Conservation (phyloP, 192 early-diverging fungal species). For the Linnemannia zychae region DNA sequence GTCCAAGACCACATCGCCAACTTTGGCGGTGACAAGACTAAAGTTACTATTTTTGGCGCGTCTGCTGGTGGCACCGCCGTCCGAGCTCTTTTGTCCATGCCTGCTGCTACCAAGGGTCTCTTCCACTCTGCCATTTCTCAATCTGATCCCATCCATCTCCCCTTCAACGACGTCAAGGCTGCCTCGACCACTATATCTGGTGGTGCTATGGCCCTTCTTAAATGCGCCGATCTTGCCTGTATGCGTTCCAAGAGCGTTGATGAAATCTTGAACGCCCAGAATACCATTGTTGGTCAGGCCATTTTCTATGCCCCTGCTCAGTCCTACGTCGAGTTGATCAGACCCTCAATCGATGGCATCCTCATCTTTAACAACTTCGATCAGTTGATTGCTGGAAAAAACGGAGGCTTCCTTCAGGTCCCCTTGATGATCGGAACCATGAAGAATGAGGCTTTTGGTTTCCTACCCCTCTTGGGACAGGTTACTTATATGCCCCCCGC, state of each 20-base stretch:
- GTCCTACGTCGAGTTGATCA: slow-evolving; percentile 22
- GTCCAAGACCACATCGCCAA: slow-evolving; percentile 17
- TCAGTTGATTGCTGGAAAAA: slow-evolving; percentile 23
- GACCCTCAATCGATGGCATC: slow-evolving; percentile 15
- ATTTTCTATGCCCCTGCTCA: slow-evolving; percentile 8
- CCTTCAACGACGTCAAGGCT: slow-evolving; percentile 19
- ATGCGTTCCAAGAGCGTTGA: slow-evolving; percentile 23
- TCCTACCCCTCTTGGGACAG: slow-evolving; percentile 17
- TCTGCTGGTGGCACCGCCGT: slow-evolving; percentile 21
- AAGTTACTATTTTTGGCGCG: slow-evolving; percentile 18
- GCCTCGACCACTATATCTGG: slow-evolving; percentile 8
- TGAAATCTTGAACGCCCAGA: slow-evolving; percentile 15
- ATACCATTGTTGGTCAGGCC: slow-evolving; percentile 16
- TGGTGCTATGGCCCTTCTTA: slow-evolving; percentile 19
- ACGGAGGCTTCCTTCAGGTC: slow-evolving; percentile 18
- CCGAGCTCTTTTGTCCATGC: slow-evolving; percentile 23
- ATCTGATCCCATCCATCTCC: slow-evolving; percentile 12
- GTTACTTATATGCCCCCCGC: slow-evolving; percentile 7
- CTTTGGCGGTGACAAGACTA: slow-evolving; percentile 22
- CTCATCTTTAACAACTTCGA: slow-evolving; percentile 22
- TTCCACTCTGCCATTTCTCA: slow-evolving; percentile 19
- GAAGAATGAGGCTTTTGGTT: slow-evolving; percentile 23
- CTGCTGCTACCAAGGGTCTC: slow-evolving; percentile 25
- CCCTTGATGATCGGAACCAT: slow-evolving; percentile 26
- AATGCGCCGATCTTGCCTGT: slow-evolving; percentile 14